Conservation (phyloP, 2,329 filamentous ascomycete genomes). For the Exserohilum turcica region DNA sequence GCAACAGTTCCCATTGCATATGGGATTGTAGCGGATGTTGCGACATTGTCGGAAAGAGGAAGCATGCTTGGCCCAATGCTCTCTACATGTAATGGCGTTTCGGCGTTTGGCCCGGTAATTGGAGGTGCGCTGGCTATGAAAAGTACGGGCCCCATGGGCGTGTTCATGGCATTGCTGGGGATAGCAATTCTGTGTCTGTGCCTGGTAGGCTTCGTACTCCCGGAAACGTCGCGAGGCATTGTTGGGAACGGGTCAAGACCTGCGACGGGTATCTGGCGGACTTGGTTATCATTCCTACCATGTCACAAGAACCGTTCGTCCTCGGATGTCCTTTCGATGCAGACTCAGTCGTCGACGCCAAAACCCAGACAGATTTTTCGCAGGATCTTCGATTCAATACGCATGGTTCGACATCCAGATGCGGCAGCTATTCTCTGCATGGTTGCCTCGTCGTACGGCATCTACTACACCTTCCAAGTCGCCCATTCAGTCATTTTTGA, state of each 20-base stretch:
- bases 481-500: background rate
- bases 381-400: background rate
- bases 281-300: background rate
- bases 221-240: background rate
- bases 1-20: background rate
- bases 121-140: background rate
- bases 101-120: background rate
- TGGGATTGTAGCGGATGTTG: slow-evolving; percentile 3
- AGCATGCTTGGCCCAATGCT: background rate
- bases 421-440: background rate
- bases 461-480: background rate
- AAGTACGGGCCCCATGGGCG: background rate
- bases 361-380: background rate
- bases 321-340: background rate
- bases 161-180: background rate
- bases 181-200: background rate
- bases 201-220: background rate
- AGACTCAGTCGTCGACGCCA: background rate
- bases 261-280: background rate
- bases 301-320: background rate
- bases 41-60: background rate
- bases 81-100: background rate
- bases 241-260: background rate
- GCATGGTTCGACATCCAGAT: background rate
- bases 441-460: background rate